These are phyloP conservation scores for Conticribra guillardii DNA, from an alignment of 108 stramenopile genomes.

Conservation along the genomic window DNA sequence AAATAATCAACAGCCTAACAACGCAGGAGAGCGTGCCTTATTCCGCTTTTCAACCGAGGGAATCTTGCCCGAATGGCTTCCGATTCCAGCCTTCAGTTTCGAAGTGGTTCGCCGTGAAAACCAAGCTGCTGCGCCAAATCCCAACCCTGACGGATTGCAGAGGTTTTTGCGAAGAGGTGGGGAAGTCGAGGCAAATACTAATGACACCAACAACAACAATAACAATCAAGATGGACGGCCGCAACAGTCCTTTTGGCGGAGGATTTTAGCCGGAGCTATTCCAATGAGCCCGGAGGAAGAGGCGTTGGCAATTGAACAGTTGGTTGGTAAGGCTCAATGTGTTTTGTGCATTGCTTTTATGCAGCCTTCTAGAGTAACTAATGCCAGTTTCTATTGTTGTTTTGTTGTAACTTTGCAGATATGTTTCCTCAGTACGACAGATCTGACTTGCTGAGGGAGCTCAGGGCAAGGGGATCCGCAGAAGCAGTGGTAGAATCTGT, in stretches of 20 bases:
- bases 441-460: conserved; percentile 66
- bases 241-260: conserved; percentile 59
- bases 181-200: conserved; percentile 17
- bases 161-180: conserved; percentile 43
- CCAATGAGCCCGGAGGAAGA: conserved; percentile 86
- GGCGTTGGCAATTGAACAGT: conserved; percentile 63
- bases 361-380: background rate
- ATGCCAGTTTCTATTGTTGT: background rate
- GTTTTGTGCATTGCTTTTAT: background rate
- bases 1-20: conserved; percentile 33
- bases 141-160: conserved; percentile 25
- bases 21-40: conserved; percentile 58
- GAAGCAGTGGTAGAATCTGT: conserved; percentile 80
- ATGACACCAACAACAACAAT: background rate
- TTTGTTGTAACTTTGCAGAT: conserved; percentile 48
- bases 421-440: conserved; percentile 85
- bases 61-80: conserved; percentile 77
- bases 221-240: conserved; percentile 21
- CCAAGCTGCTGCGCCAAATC: conserved; percentile 20
- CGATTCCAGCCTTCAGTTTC: conserved; percentile 79
- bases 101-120: conserved; percentile 77
- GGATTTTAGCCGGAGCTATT: conserved; percentile 63
- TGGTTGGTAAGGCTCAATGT: conserved; percentile 81
- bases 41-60: conserved; percentile 83
- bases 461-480: conserved; percentile 67